Percentiles rank a stretch among this genome's conserved stretches.
phyloP scores from a whole-genome alignment of 495 filamentous ascomycete species.

The Aspergillus asperescens region DNA sequence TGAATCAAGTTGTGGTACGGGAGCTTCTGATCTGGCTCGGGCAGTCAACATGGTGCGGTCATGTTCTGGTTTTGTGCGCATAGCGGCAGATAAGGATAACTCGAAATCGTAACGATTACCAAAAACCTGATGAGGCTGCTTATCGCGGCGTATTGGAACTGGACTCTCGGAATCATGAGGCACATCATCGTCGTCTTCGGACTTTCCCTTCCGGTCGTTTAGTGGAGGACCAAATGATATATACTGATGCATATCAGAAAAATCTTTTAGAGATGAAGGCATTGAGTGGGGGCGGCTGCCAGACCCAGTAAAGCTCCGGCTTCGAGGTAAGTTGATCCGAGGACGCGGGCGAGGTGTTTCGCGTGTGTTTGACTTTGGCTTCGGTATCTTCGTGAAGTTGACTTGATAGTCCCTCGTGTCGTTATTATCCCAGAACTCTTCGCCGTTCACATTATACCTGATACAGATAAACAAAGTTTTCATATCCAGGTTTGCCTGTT shows the following conservation, averaged over 20 bases:
- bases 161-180: conserved; percentile 35
- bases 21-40: conserved; percentile 31
- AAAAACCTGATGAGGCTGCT: conserved; percentile 69
- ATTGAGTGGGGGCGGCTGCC: conserved; percentile 55
- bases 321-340: conserved; percentile 69
- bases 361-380: conserved; percentile 52
- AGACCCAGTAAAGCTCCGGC: conserved; percentile 49
- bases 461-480: conserved; percentile 92
- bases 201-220: conserved; percentile 49
- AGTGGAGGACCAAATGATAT: conserved; percentile 52
- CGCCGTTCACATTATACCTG: conserved; percentile 76
- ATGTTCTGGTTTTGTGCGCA: conserved; percentile 55
- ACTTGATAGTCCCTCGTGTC: conserved; percentile 78
- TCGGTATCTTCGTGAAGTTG: conserved; percentile 76
- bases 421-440: conserved; percentile 97
- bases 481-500: conserved; percentile 80
- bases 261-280: conserved; percentile 64
- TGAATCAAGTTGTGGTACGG: conserved; percentile 4
- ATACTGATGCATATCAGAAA: conserved; percentile 54
- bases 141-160: conserved; percentile 48
- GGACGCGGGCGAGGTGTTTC: conserved; percentile 44
- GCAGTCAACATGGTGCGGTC: conserved; percentile 42
- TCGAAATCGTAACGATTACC: conserved; percentile 91
- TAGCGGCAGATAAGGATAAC: conserved; percentile 79
- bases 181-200: conserved; percentile 23